phyloP scores from a whole-genome alignment of 129 eudicot genomes.

The Glebionis coronaria region DNA sequence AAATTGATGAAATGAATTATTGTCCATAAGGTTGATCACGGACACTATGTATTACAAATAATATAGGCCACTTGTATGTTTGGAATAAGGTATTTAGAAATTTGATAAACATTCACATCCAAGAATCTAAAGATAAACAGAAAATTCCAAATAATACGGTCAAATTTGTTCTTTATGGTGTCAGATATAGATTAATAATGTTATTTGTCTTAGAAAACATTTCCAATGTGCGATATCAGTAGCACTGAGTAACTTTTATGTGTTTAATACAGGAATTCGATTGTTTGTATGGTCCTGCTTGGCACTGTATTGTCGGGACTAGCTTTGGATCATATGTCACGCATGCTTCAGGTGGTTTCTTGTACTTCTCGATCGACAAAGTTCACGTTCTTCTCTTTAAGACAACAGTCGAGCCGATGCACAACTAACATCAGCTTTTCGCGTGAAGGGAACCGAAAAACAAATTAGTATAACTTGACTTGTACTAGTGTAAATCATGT shows the following conservation, averaged over 20 bases:
- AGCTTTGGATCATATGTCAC: conserved; percentile 88
- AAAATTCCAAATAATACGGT: conserved; percentile 25
- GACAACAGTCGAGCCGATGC: conserved; percentile 61
- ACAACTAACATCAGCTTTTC: conserved; percentile 21
- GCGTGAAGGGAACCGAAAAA: neutral
- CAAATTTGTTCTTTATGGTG: conserved; percentile 25
- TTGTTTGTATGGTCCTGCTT: conserved; percentile 69
- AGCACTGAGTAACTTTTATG: neutral
- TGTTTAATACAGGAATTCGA: conserved; percentile 58
- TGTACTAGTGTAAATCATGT: neutral
- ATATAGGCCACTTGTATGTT: conserved; percentile 5
- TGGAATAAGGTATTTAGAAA: neutral
- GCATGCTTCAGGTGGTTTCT: conserved; percentile 68
- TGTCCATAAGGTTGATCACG: too few species aligned
- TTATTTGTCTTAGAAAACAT: too few species aligned
- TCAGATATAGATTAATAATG: conserved; percentile 14
- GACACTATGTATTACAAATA: neutral
- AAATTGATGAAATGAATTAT: too few species aligned
- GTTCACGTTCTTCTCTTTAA: conserved; percentile 70
- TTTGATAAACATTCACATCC: conserved; percentile 17
- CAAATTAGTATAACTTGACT: too few species aligned
- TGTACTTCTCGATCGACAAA: conserved; percentile 76
- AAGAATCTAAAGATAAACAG: conserved; percentile 17
- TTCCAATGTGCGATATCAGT: neutral
- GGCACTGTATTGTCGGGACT: conserved; percentile 87